A percentile compares a stretch with the other conserved stretches of the same genome.
Conservation (phyloP, 1,139 yeast species). For the Taiozyma sp. region DNA sequence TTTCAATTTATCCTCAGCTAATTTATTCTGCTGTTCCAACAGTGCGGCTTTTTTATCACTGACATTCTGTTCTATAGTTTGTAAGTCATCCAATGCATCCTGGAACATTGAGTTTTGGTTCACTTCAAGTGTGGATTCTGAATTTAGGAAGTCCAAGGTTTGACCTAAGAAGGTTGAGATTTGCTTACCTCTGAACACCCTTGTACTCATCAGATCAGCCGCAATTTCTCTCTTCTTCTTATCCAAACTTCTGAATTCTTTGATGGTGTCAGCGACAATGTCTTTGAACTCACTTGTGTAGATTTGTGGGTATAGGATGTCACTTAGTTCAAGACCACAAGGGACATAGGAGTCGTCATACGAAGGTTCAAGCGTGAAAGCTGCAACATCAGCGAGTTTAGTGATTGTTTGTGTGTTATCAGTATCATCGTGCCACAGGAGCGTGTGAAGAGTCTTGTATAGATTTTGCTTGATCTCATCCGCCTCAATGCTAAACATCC, state of each 20-base stretch:
- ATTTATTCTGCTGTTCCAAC: conserved; percentile 11
- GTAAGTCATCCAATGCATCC: conserved; percentile 16
- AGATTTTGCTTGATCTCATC: conserved; percentile 25
- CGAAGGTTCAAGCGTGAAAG: conserved; percentile 34
- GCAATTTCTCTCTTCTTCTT: conserved; percentile 21
- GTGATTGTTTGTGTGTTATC: conserved; percentile 20
- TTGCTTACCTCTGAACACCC: conserved; percentile 31
- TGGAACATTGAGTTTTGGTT: conserved; percentile 4
- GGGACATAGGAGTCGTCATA: conserved; percentile 25
- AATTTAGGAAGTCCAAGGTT: conserved; percentile 23
- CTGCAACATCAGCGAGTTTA: conserved; percentile 34
- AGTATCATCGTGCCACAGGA: conserved; percentile 30
- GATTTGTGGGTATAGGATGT: conserved; percentile 41
- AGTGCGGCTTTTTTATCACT: conserved; percentile 7
- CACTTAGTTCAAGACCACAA: conserved; percentile 31
- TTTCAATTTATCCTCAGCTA: conserved; percentile 12
- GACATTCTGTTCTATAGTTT: conserved; percentile 7
- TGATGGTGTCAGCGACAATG: conserved; percentile 17
- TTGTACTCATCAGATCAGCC: conserved; percentile 23
- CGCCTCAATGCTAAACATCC: conserved; percentile 29
- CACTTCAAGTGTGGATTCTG: conserved; percentile 10
- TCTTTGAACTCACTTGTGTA: conserved; percentile 30
- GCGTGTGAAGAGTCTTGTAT: conserved; percentile 28
- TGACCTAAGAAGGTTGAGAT: conserved; percentile 27
- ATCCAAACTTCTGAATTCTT: conserved; percentile 17